phyloP scores from a whole-genome alignment of 805 yeast genomes.

The Candida bentonensis region DNA sequence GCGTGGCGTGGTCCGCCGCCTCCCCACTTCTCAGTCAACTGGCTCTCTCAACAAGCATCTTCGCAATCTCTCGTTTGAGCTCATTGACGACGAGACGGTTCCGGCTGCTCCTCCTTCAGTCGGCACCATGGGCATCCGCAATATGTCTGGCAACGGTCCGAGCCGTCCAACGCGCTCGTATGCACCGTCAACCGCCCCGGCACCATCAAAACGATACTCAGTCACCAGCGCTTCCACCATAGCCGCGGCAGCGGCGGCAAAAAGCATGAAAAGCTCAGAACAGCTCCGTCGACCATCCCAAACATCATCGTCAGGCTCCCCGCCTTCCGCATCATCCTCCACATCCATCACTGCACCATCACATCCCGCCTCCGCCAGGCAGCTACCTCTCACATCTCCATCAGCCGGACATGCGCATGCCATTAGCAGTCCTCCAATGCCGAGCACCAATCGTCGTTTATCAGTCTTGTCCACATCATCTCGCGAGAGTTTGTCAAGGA shows the following conservation, averaged over 20 bases:
- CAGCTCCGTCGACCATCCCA: neutral
- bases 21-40: neutral
- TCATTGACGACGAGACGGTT: neutral
- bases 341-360: no score
- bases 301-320: no score
- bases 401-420: no score
- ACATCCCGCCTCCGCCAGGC: no score
- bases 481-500: neutral
- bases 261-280: neutral
- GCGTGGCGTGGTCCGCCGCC: neutral
- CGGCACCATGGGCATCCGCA: neutral
- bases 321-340: no score
- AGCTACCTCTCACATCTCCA: no score
- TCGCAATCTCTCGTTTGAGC: neutral
- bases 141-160: neutral
- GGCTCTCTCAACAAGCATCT: neutral
- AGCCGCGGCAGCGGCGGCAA: neutral
- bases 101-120: neutral
- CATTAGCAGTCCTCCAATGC: neutral
- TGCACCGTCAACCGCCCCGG: neutral
- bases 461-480: neutral
- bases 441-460: neutral
- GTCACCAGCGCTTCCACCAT: neutral
- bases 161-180: neutral
- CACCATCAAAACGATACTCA: neutral